These are phyloP conservation scores for Kwoniella europaea DNA, from an alignment of 768 basidiomycete species.

Conservation along the genomic window DNA sequence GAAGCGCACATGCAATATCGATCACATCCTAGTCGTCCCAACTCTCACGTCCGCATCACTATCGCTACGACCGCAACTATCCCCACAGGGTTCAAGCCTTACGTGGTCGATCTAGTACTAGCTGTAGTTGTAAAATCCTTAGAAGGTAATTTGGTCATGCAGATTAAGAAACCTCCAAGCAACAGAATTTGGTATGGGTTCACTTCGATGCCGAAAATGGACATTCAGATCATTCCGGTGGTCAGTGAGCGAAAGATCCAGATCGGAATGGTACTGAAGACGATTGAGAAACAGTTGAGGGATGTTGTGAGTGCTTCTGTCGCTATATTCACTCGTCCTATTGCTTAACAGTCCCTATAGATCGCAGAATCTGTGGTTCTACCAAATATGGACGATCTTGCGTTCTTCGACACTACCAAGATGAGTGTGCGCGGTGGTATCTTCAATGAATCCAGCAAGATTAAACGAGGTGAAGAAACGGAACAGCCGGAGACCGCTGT, in stretches of 20 bases:
- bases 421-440: constrained; percentile 80
- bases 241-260: constrained; percentile 94
- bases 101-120: constrained; percentile 84
- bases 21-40: constrained; percentile 64
- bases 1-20: constrained; percentile 72
- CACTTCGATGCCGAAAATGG: constrained; percentile 84
- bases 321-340: neutral
- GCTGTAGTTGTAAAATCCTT: constrained; percentile 85
- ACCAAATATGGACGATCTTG: constrained; percentile 97
- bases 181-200: constrained; percentile 93
- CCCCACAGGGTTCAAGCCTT: constrained; percentile 81
- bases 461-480: constrained; percentile 10
- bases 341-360: constrained; percentile 60
- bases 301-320: constrained; percentile 69
- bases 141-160: constrained; percentile 84
- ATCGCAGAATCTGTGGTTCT: constrained; percentile 91
- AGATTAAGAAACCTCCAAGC: constrained; percentile 88
- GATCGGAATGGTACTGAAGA: constrained; percentile 87
- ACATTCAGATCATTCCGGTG: constrained; percentile 86
- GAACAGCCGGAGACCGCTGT: constrained; percentile 18
- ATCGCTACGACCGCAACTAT: constrained; percentile 88
- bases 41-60: constrained; percentile 83
- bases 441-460: constrained; percentile 73
- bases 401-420: constrained; percentile 81
- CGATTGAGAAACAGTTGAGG: constrained; percentile 84